A percentile compares a stretch with the other conserved stretches of the same genome.
phyloP scores from a whole-genome alignment of 495 filamentous ascomycete species.

The Chaetomium cochliodes region DNA sequence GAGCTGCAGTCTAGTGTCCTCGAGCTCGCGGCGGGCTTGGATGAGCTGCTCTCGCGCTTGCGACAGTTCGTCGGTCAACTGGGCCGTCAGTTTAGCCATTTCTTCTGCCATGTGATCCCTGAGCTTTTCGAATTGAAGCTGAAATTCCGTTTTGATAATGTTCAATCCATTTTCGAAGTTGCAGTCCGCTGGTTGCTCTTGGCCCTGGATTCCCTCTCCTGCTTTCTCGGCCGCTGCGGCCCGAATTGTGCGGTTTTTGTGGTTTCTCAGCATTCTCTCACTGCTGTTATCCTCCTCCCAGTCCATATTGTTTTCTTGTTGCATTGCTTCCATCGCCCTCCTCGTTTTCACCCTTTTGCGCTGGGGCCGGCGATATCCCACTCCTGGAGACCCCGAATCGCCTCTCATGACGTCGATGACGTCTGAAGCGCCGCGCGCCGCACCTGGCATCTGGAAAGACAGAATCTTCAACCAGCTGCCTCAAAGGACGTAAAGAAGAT shows the following conservation, averaged over 20 bases:
- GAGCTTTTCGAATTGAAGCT: not conserved
- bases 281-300: conserved; percentile 9
- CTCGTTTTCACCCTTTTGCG: conserved; percentile 7
- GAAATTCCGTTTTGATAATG: conserved; percentile 1
- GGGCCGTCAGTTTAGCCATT: not conserved
- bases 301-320: conserved; percentile 11
- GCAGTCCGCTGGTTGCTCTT: not conserved
- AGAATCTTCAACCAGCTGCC: not conserved
- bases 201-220: not conserved
- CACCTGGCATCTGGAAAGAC: conserved; percentile 11
- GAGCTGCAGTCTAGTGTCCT: conserved; percentile 4
- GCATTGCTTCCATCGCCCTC: conserved; percentile 7
- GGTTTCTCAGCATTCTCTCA: conserved; percentile 3
- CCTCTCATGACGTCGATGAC: conserved; percentile 11
- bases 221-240: not conserved
- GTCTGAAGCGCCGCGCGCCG: conserved; percentile 13
- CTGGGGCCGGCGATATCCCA: conserved; percentile 8
- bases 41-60: conserved; percentile 6
- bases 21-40: not conserved
- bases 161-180: conserved; percentile 10
- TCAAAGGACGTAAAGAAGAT: not conserved
- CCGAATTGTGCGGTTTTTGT: conserved; percentile 2
- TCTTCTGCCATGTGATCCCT: conserved; percentile 4
- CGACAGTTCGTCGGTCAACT: conserved; percentile 11
- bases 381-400: conserved; percentile 10